These are phyloP conservation scores for Trametes pubescens DNA, from an alignment of 1,284 basidiomycete genomes.

Conservation along the genomic window DNA sequence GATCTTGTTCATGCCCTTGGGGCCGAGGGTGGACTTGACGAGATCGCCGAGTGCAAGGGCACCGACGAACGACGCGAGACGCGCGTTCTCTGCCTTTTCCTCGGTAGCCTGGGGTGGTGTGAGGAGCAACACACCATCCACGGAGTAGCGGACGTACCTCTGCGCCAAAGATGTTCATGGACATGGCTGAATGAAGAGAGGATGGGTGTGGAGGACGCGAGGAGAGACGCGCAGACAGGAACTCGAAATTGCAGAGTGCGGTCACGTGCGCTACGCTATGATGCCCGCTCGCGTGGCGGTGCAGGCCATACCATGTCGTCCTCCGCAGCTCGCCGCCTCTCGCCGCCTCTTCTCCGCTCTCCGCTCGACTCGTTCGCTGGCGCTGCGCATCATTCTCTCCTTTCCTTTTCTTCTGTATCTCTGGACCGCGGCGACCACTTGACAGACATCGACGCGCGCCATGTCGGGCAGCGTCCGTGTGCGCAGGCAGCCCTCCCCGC, in stretches of 20 bases:
- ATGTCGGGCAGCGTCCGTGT: conserved; percentile 54
- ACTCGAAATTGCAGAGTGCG: conserved; percentile 19
- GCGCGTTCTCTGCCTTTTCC: conserved; percentile 98
- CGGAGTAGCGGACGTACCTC: conserved; percentile 43
- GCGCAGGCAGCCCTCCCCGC: conserved; percentile 72
- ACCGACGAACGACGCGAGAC: conserved; percentile 97
- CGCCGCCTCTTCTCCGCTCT: conserved; percentile 7
- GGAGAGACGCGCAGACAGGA: conserved; percentile 2
- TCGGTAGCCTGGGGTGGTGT: conserved; percentile 79
- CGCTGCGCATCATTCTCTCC: conserved; percentile 15
- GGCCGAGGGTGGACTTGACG: conserved; percentile 97
- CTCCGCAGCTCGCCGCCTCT: conserved; percentile 8
- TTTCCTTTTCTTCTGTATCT: conserved; percentile 11
- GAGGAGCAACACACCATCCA: background rate
- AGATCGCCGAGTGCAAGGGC: conserved; percentile 97
- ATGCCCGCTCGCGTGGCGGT: conserved; percentile 17
- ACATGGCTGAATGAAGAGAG: conserved; percentile 41
- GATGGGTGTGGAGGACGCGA: conserved; percentile 1
- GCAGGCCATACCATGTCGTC: conserved; percentile 22
- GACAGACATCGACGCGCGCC: conserved; percentile 7
- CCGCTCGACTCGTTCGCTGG: conserved; percentile 15
- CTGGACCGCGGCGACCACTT: background rate
- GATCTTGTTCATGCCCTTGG: conserved; percentile 98
- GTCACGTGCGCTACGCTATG: conserved; percentile 23
- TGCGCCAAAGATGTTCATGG: conserved; percentile 56